These are phyloP conservation scores for Radiomyces spectabilis DNA, from an alignment of 192 early-diverging fungal species.

Conservation along the genomic window DNA sequence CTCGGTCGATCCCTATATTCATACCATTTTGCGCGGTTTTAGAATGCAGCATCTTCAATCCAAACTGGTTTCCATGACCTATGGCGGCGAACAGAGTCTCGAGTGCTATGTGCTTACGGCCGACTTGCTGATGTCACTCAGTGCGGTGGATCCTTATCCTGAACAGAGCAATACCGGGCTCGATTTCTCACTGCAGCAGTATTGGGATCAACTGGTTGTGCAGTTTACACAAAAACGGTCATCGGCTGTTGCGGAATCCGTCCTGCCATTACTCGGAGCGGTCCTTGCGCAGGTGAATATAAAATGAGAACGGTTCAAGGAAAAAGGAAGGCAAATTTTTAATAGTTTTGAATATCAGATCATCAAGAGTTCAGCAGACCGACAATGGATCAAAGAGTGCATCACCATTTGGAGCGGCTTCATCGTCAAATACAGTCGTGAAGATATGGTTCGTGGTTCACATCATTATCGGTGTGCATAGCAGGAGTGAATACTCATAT, in stretches of 20 bases:
- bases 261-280: constrained; percentile 49
- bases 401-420: constrained; percentile 31
- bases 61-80: constrained; percentile 30
- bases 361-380: constrained; percentile 11
- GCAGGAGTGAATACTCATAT: too few relatives aligned
- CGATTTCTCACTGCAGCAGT: constrained; percentile 30
- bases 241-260: constrained; percentile 42
- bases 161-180: background rate
- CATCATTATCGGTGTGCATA: background rate
- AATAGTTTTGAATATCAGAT: too few relatives aligned
- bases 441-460: constrained; percentile 30
- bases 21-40: too few relatives aligned
- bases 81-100: constrained; percentile 33
- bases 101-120: constrained; percentile 39
- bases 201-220: constrained; percentile 31
- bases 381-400: constrained; percentile 26
- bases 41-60: constrained; percentile 16
- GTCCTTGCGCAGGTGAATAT: constrained; percentile 36
- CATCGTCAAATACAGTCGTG: constrained; percentile 31
- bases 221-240: constrained; percentile 35
- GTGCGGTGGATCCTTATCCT: constrained; percentile 14
- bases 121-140: constrained; percentile 30
- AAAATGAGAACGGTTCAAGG: background rate
- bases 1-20: too few relatives aligned
- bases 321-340: background rate